Evolutionary conservation across 208 protist genomes (phyloP).

Genomic region (Leishmania guyanensis): DNA sequence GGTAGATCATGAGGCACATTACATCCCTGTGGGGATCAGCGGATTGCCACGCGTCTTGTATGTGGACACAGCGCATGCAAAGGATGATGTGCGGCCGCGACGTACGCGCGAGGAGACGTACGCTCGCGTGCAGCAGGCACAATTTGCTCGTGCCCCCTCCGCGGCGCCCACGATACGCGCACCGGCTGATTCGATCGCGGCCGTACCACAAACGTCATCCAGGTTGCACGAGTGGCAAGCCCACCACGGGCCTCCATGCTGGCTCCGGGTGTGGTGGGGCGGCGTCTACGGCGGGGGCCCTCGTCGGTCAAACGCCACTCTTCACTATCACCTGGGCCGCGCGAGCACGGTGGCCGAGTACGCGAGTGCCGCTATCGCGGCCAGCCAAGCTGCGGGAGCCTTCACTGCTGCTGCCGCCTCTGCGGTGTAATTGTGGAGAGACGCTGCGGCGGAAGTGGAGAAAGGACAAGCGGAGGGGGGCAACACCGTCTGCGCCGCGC

Average conservation of each 20-base stretch:
- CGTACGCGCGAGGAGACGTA: slow-evolving; percentile 43
- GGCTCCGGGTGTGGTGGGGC: slow-evolving; percentile 57
- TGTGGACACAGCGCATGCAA: slow-evolving; percentile 41
- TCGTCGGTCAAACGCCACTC: slow-evolving; percentile 16
- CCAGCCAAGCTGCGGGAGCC: slow-evolving; percentile 20
- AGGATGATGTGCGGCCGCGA: slow-evolving; percentile 37
- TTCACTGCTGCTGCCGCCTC: neutral
- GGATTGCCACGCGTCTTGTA: slow-evolving; percentile 62
- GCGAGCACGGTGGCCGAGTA: slow-evolving; percentile 30
- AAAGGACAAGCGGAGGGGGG: neutral
- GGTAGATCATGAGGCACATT: neutral
- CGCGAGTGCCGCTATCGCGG: slow-evolving; percentile 18
- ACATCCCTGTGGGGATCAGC: slow-evolving; percentile 60
- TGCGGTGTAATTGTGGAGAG: neutral
- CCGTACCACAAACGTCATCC: neutral
- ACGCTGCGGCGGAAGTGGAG: neutral
- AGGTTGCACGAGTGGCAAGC: slow-evolving; percentile 20
- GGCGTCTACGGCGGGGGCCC: slow-evolving; percentile 49
- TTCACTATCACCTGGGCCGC: slow-evolving; percentile 51
- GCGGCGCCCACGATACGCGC: neutral
- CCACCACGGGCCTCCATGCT: slow-evolving; percentile 35
- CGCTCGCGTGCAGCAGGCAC: slow-evolving; percentile 34
- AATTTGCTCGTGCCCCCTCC: slow-evolving; percentile 27
- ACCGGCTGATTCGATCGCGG: neutral
- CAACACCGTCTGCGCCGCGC: neutral